Evolutionary conservation across 129 eudicot genomes (phyloP).

Genomic region (Pulicaria dysenterica): DNA sequence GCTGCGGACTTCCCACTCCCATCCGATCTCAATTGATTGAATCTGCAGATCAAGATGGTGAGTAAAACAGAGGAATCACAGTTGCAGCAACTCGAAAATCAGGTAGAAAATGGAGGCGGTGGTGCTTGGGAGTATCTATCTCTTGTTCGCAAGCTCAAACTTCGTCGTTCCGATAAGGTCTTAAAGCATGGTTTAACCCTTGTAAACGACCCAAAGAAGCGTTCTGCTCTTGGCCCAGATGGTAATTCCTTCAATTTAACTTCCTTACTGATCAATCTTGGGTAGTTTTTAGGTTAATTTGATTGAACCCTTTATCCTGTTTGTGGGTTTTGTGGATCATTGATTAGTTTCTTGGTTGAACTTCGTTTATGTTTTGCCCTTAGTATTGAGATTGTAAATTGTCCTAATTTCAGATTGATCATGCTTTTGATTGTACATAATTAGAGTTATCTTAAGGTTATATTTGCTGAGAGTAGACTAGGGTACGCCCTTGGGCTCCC

Average conservation of each 20-base stretch:
- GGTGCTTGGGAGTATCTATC: slow-evolving; percentile 92
- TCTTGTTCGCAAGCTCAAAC: slow-evolving; percentile 86
- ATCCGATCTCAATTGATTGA: slow-evolving; percentile 31
- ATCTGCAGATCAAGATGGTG: slow-evolving; percentile 64
- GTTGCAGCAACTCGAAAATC: slow-evolving; percentile 69
- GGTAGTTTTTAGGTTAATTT: neutral
- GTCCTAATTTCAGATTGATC: too few species aligned
- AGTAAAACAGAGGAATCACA: slow-evolving; percentile 73
- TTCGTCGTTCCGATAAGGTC: slow-evolving; percentile 87
- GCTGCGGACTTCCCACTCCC: slow-evolving; percentile 24
- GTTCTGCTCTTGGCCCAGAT: slow-evolving; percentile 86
- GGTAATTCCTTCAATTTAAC: slow-evolving; percentile 39
- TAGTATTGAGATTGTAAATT: neutral
- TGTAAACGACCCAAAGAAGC: slow-evolving; percentile 69
- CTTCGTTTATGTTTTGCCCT: neutral
- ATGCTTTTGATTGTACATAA: too few species aligned
- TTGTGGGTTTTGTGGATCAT: slow-evolving; percentile 23
- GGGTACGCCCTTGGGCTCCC: too few species aligned
- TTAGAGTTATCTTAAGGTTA: too few species aligned
- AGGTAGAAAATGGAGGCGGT: slow-evolving; percentile 91
- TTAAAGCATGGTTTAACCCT: slow-evolving; percentile 71
- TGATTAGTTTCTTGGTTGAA: neutral
- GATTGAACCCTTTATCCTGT: slow-evolving; percentile 6
- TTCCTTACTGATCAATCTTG: neutral
- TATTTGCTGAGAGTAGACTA: too few species aligned